phyloP scores from a whole-genome alignment of 176 grass and related monocot species.

The Triticum dicoccoides region DNA sequence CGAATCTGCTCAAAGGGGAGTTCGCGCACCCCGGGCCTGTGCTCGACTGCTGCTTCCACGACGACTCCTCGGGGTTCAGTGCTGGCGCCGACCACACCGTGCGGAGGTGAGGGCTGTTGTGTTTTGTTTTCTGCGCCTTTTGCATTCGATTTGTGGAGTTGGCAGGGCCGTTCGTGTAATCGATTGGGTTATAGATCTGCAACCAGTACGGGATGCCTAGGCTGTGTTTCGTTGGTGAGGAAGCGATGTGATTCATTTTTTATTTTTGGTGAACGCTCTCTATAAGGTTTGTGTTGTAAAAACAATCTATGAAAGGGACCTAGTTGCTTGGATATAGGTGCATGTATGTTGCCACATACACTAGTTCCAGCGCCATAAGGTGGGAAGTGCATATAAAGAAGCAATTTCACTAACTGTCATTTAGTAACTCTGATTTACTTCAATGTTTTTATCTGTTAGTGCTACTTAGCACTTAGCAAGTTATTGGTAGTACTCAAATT shows the following conservation, averaged over 20 bases:
- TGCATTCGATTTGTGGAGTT: neutral
- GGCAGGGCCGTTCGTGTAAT: neutral
- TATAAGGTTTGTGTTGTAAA: neutral
- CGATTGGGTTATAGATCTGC: neutral
- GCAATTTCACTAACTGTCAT: neutral
- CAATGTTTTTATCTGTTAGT: neutral
- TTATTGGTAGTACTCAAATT: neutral
- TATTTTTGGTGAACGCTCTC: neutral
- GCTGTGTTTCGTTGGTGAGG: neutral
- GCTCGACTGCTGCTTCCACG: conserved; percentile 98
- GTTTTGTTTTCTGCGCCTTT: neutral
- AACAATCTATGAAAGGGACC: too few species aligned
- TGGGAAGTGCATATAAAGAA: neutral
- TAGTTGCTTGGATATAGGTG: too few species aligned
- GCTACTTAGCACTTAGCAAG: neutral
- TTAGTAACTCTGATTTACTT: neutral
- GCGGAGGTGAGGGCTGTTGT: conserved; percentile 48
- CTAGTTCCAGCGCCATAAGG: neutral
- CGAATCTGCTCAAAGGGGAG: conserved; percentile 75
- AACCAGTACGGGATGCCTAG: neutral
- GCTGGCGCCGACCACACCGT: conserved; percentile 72
- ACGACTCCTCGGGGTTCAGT: conserved; percentile 90
- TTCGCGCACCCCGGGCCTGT: conserved; percentile 77
- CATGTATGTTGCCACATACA: too few species aligned
- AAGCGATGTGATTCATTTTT: neutral